These are phyloP conservation scores for Solanum corneliomulleri DNA, from an alignment of 257 asterid genomes.

Conservation along the genomic window DNA sequence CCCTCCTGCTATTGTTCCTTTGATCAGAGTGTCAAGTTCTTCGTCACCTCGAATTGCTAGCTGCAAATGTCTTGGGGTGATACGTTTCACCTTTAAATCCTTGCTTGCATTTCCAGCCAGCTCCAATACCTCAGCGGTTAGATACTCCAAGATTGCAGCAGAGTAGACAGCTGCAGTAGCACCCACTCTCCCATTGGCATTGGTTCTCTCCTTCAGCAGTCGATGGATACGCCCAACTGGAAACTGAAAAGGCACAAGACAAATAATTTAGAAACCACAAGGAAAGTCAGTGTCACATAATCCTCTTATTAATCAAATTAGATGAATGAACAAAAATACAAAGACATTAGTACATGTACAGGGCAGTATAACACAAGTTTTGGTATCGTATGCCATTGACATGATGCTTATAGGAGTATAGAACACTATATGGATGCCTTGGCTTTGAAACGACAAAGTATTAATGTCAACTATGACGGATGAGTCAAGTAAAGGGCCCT, in stretches of 20 bases:
- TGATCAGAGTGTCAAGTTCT: constrained; percentile 29
- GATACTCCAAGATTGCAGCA: constrained; percentile 30
- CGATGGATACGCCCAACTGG: constrained; percentile 35
- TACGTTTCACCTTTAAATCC: constrained; percentile 32
- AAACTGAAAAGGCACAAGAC: constrained; percentile 9
- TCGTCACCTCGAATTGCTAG: constrained; percentile 33
- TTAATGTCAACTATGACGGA: background rate
- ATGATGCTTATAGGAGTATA: background rate
- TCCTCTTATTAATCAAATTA: background rate
- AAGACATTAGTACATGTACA: background rate
- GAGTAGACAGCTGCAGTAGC: constrained; percentile 34
- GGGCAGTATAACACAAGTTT: background rate
- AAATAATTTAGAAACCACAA: background rate
- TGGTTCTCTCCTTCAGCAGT: constrained; percentile 19
- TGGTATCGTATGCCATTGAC: background rate
- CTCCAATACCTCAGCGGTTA: constrained; percentile 30
- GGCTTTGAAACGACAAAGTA: background rate
- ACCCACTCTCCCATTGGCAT: constrained; percentile 29
- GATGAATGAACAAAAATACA: background rate
- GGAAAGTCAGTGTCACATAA: background rate
- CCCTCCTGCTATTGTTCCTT: constrained; percentile 33
- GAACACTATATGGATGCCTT: background rate
- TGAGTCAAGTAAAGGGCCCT: background rate
- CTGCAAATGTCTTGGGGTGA: constrained; percentile 29
- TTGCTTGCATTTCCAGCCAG: constrained; percentile 30